A percentile compares a stretch with the other conserved stretches of the same genome.
phyloP scores from a whole-genome alignment of 805 yeast genomes.

The Candida lessepsii region DNA sequence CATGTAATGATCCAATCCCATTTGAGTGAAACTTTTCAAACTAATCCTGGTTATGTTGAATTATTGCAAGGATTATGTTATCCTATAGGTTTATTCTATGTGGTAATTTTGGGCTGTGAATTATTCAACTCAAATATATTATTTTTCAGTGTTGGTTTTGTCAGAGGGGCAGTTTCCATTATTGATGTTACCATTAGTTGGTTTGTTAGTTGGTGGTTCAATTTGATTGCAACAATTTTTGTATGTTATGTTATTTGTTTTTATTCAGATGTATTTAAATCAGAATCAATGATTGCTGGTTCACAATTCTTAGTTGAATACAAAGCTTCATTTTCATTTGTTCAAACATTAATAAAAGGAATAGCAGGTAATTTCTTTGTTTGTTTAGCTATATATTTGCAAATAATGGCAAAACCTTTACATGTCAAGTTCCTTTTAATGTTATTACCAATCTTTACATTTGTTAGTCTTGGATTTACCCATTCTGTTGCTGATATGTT shows the following conservation, averaged over 20 bases:
- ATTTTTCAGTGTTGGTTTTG: constrained; percentile 65
- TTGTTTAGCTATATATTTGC: constrained; percentile 71
- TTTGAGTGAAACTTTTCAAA: constrained; percentile 39
- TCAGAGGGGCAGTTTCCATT: constrained; percentile 67
- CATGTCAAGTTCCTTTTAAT: constrained; percentile 71
- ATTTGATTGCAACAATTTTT: constrained; percentile 62
- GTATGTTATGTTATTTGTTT: constrained; percentile 64
- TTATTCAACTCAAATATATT: constrained; percentile 72
- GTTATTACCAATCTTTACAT: constrained; percentile 68
- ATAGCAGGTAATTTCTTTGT: constrained; percentile 79
- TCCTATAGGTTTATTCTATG: constrained; percentile 73
- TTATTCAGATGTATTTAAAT: constrained; percentile 48
- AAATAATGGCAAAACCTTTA: constrained; percentile 73
- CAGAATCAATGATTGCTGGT: constrained; percentile 44
- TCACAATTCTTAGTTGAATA: constrained; percentile 47
- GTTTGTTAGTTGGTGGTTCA: constrained; percentile 65
- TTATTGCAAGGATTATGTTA: constrained; percentile 61
- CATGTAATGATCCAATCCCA: constrained; percentile 55
- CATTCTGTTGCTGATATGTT: constrained; percentile 86
- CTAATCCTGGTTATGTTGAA: constrained; percentile 52
- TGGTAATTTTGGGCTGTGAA: constrained; percentile 73
- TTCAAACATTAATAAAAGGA: constrained; percentile 64
- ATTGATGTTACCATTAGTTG: constrained; percentile 65
- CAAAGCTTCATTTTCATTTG: constrained; percentile 48
- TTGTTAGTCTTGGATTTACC: constrained; percentile 75